phyloP scores from a whole-genome alignment of 1,284 basidiomycete species.

The Trichosporon faecale region DNA sequence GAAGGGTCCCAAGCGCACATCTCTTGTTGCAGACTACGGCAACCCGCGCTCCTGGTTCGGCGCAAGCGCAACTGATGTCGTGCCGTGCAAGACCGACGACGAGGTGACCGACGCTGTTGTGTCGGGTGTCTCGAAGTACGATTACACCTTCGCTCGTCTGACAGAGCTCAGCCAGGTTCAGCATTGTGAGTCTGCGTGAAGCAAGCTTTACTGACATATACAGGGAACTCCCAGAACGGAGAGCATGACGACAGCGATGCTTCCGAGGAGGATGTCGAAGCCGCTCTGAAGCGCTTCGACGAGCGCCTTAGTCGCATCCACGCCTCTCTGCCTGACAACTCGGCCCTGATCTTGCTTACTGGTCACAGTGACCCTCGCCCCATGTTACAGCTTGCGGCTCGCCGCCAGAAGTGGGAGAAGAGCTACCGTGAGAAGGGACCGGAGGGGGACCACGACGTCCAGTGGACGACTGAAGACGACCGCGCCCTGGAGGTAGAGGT shows the following conservation, averaged over 20 bases:
- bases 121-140: constrained; percentile 62
- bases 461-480: constrained; percentile 73
- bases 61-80: constrained; percentile 68
- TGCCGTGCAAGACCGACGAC: constrained; percentile 69
- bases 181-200: constrained; percentile 64
- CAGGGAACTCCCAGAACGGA: constrained; percentile 18
- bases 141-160: constrained; percentile 77
- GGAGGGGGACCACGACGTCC: constrained; percentile 50
- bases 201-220: neutral
- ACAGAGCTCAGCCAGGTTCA: constrained; percentile 69
- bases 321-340: constrained; percentile 66
- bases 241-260: neutral
- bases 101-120: constrained; percentile 66
- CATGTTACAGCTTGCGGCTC: constrained; percentile 67
- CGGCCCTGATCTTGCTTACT: constrained; percentile 76
- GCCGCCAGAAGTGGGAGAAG: constrained; percentile 69
- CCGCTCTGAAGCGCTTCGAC: constrained; percentile 57
- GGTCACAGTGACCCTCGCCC: constrained; percentile 79
- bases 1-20: constrained; percentile 54
- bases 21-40: constrained; percentile 78
- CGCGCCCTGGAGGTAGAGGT: constrained; percentile 73
- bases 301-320: constrained; percentile 63
- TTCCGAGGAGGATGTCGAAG: constrained; percentile 20
- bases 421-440: constrained; percentile 59
- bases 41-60: constrained; percentile 77